Evolutionary conservation across 495 filamentous ascomycete genomes (phyloP).

Genomic region (Cladorrhinum samala): DNA sequence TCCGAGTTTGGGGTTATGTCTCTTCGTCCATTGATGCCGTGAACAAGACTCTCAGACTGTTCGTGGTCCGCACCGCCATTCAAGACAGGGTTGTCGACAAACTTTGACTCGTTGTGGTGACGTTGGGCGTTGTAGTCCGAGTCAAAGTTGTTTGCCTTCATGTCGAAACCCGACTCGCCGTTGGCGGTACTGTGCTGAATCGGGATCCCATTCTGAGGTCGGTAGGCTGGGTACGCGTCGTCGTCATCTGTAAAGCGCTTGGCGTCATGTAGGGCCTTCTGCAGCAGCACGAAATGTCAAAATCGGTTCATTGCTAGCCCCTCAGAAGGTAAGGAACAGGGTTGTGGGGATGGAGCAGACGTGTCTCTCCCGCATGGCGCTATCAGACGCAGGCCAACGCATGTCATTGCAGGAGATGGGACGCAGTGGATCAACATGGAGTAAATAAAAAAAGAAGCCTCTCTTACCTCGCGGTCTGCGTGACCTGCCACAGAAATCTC

Average conservation of each 20-base stretch:
- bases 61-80: conserved; percentile 34
- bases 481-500: conserved; percentile 37
- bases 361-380: neutral
- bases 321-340: neutral
- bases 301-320: neutral
- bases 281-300: conserved; percentile 5
- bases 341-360: neutral
- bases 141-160: conserved; percentile 16
- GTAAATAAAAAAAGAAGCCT: neutral
- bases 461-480: conserved; percentile 31
- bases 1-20: conserved; percentile 4
- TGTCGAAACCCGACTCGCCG: conserved; percentile 12
- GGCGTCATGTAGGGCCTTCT: conserved; percentile 18
- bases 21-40: conserved; percentile 7
- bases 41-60: conserved; percentile 8
- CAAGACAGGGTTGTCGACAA: conserved; percentile 52
- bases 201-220: conserved; percentile 32
- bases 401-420: neutral
- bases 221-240: conserved; percentile 9
- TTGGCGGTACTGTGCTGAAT: conserved; percentile 10
- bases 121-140: conserved; percentile 12
- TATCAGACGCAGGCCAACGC: neutral
- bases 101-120: conserved; percentile 35
- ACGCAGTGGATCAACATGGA: conserved; percentile 1
- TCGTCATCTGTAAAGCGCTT: conserved; percentile 15